Percentiles rank a stretch among this genome's conserved stretches.
These are phyloP conservation scores for Penicillium tannophilum DNA, from an alignment of 495 filamentous ascomycete species.

Conservation along the genomic window DNA sequence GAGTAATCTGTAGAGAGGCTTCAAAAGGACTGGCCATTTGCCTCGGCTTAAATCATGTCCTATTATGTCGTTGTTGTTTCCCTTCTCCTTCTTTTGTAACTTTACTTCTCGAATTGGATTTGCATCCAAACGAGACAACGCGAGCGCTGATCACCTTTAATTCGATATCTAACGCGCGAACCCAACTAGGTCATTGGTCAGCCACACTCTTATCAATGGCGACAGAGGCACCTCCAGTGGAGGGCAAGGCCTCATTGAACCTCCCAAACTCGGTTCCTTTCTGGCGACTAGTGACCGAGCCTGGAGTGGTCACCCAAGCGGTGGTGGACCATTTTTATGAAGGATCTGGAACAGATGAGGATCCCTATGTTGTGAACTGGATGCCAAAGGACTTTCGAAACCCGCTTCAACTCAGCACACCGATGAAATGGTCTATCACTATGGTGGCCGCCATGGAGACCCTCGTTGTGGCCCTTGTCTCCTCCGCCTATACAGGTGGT, in stretches of 20 bases:
- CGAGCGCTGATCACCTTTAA: neutral
- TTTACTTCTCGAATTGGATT: neutral
- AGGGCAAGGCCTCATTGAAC: conserved; percentile 12
- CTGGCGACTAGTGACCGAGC: conserved; percentile 43
- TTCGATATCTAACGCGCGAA: neutral
- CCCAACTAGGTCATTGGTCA: too few relatives aligned
- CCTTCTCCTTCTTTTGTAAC: neutral
- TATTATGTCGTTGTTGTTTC: neutral
- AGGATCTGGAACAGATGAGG: conserved; percentile 65
- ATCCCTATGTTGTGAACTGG: conserved; percentile 71
- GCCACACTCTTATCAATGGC: conserved; percentile 2
- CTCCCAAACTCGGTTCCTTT: conserved; percentile 28
- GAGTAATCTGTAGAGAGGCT: neutral
- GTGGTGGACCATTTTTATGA: conserved; percentile 58
- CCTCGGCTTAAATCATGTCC: conserved; percentile 1
- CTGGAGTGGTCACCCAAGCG: conserved; percentile 48
- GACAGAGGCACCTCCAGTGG: conserved; percentile 14
- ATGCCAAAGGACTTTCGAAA: conserved; percentile 67
- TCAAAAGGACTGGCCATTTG: neutral
- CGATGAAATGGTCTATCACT: conserved; percentile 68
- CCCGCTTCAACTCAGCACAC: conserved; percentile 56
- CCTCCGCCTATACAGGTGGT: conserved; percentile 71
- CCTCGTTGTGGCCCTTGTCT: conserved; percentile 67
- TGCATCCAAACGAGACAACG: neutral
- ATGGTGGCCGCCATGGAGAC: conserved; percentile 64